A percentile compares a stretch with the other conserved stretches of the same genome.
Conservation (phyloP, 2,329 filamentous ascomycete species). For the Xylaria sp. region DNA sequence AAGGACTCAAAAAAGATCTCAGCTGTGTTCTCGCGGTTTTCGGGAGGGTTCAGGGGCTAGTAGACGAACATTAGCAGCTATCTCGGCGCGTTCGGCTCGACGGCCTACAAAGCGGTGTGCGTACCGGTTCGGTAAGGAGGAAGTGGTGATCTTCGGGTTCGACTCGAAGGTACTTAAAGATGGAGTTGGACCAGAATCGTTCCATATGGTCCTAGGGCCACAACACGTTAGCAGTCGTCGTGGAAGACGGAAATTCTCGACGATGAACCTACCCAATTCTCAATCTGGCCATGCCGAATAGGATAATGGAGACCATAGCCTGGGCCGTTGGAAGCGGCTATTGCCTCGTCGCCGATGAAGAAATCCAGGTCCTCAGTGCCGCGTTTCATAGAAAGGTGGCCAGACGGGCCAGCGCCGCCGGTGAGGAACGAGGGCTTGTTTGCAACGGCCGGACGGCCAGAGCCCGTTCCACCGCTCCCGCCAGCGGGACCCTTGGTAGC, state of each 20-base stretch:
- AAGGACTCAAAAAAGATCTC: constrained; percentile 99
- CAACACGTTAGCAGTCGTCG: constrained; percentile 16
- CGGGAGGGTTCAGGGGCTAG: constrained; percentile 93
- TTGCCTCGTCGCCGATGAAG: constrained; percentile 97
- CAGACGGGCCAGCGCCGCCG: constrained; percentile 81
- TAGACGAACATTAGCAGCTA: constrained; percentile 20
- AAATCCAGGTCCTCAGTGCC: constrained; percentile 98
- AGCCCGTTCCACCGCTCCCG: constrained; percentile 76
- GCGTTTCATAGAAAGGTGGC: constrained; percentile 87
- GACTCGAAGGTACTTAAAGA: constrained; percentile 98
- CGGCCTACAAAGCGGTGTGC: constrained; percentile 38
- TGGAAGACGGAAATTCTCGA: background rate
- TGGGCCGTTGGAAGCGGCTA: constrained; percentile 81
- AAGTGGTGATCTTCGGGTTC: constrained; percentile 99
- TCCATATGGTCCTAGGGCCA: constrained; percentile 94
- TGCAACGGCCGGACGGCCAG: constrained; percentile 85
- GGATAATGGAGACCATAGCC: constrained; percentile 97
- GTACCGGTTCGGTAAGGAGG: constrained; percentile 92
- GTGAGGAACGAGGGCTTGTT: constrained; percentile 97
- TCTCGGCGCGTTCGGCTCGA: background rate
- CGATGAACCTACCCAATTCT: constrained; percentile 79
- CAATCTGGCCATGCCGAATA: constrained; percentile 96
- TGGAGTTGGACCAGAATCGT: constrained; percentile 99
- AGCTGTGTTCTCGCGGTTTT: constrained; percentile 98
- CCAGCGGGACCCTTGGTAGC: constrained; percentile 84